Conservation (phyloP, 140 eudicot species). For the Stevia rebaudiana region DNA sequence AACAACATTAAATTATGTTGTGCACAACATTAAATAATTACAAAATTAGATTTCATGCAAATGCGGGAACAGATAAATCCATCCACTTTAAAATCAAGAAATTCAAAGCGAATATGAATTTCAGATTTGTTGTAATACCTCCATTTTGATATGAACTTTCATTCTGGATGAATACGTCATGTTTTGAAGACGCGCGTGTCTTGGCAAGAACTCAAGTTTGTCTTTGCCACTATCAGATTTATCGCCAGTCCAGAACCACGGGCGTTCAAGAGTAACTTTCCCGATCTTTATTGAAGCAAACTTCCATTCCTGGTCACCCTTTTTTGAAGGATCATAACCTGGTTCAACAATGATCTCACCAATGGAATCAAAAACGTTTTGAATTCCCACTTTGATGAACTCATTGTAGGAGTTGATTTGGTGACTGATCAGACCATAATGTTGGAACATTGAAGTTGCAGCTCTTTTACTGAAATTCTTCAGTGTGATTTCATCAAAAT, state of each 20-base stretch:
- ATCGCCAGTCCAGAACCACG: constrained; percentile 55
- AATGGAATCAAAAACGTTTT: constrained; percentile 58
- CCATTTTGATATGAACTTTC: constrained; percentile 40
- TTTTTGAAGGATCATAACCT: constrained; percentile 88
- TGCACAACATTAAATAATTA: background rate
- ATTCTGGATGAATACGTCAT: constrained; percentile 82
- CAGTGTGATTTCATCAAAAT: constrained; percentile 36
- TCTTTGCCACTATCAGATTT: constrained; percentile 55
- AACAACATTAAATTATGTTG: background rate
- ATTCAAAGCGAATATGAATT: background rate
- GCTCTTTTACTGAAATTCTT: constrained; percentile 52
- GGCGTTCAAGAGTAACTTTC: constrained; percentile 64
- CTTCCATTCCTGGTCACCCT: constrained; percentile 75
- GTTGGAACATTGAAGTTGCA: constrained; percentile 49
- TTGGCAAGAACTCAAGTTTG: constrained; percentile 45
- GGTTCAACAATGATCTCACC: constrained; percentile 78
- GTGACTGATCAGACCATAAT: constrained; percentile 75
- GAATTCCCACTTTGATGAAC: constrained; percentile 62
- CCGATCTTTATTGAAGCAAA: constrained; percentile 67
- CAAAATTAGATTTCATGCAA: background rate
- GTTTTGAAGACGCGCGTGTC: constrained; percentile 94
- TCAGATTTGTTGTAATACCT: constrained; percentile 36
- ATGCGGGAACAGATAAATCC: background rate
- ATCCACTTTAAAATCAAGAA: background rate
- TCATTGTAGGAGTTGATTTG: constrained; percentile 77